Percentiles rank a stretch among this genome's conserved stretches.
These are phyloP conservation scores for Penicillium sp. DNA, from an alignment of 2,329 filamentous ascomycete genomes.

Conservation along the genomic window DNA sequence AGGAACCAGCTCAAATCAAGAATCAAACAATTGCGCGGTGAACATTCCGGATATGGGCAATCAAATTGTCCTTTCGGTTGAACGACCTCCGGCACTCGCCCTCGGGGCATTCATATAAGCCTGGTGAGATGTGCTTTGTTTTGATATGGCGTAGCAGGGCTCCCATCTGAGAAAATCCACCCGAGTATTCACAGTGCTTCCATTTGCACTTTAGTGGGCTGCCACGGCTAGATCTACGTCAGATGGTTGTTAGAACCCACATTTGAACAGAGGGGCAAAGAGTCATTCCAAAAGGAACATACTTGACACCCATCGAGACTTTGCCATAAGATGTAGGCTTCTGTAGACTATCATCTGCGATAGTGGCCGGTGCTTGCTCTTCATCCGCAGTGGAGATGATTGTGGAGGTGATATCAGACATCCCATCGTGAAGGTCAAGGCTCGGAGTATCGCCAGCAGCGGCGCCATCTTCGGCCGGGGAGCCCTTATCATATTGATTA, in stretches of 20 bases:
- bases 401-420: background rate
- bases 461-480: background rate
- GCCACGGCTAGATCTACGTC: background rate
- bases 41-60: conserved; percentile 5
- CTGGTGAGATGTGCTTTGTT: conserved; percentile 2
- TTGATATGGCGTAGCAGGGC: conserved; percentile 2
- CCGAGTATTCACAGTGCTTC: conserved; percentile 2
- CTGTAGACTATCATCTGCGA: too few relatives aligned
- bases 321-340: background rate
- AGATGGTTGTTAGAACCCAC: background rate
- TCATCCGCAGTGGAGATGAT: background rate
- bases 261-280: background rate
- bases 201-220: background rate
- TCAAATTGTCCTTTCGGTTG: conserved; percentile 6
- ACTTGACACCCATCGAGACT: background rate
- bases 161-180: conserved; percentile 1
- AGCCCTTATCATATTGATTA: background rate
- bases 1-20: background rate
- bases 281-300: background rate
- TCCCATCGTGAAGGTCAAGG: background rate
- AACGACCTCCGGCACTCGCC: background rate
- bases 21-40: background rate
- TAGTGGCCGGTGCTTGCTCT: background rate
- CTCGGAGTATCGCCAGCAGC: background rate
- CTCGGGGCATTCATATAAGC: background rate